Percentiles rank a stretch among this genome's conserved stretches.
phyloP scores from a whole-genome alignment of 2,329 filamentous ascomycete species.

The Neospermospora avenae region DNA sequence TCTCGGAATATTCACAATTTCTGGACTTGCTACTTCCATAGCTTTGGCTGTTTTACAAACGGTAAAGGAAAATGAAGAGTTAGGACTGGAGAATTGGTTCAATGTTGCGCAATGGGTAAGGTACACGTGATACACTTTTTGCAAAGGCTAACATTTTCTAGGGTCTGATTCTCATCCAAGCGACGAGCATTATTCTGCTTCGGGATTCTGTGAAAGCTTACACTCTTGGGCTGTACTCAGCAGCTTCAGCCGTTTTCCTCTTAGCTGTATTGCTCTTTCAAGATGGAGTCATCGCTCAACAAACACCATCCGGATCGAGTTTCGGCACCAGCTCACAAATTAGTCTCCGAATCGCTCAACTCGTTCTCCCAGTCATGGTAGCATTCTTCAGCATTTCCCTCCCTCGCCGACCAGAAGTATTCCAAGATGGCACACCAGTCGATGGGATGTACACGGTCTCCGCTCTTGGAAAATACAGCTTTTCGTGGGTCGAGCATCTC shows the following conservation, averaged over 20 bases:
- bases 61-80: constrained; percentile 37
- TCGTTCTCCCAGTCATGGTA: constrained; percentile 44
- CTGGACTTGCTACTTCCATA: constrained; percentile 55
- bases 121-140: constrained; percentile 36
- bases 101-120: constrained; percentile 59
- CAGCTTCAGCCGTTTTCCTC: constrained; percentile 46
- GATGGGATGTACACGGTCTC: constrained; percentile 62
- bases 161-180: constrained; percentile 52
- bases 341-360: constrained; percentile 47
- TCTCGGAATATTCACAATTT: constrained; percentile 50
- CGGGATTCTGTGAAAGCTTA: constrained; percentile 52
- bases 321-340: constrained; percentile 35
- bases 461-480: constrained; percentile 60
- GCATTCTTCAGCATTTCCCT: constrained; percentile 51
- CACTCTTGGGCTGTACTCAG: constrained; percentile 50
- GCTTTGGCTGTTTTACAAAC: constrained; percentile 53
- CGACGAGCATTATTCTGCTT: constrained; percentile 46
- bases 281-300: constrained; percentile 40
- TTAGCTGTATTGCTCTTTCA: constrained; percentile 45
- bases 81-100: constrained; percentile 57
- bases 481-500: constrained; percentile 58
- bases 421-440: constrained; percentile 53
- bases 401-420: constrained; percentile 67
- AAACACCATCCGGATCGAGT: constrained; percentile 8
- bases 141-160: constrained; percentile 33